Conservation (phyloP, 257 asterid genomes). For the Ilex aquifolium region DNA sequence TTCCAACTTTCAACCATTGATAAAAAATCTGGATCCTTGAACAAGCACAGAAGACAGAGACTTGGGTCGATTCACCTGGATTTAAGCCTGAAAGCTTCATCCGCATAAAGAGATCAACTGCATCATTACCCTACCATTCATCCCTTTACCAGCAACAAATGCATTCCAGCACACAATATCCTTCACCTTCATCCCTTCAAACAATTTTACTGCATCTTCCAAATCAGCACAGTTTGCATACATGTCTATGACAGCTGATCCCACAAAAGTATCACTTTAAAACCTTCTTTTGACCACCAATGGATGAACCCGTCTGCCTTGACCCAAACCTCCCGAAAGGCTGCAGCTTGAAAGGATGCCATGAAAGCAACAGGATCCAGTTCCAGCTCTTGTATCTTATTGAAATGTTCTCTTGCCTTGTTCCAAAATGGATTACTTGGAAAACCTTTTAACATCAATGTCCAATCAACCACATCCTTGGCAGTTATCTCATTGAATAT, state of each 20-base stretch:
- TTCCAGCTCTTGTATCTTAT: conserved; percentile 22
- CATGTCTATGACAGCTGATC: conserved; percentile 50
- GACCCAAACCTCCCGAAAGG: conserved; percentile 48
- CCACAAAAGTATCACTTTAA: conserved; percentile 36
- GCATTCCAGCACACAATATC: conserved; percentile 59
- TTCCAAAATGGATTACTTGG: conserved; percentile 37
- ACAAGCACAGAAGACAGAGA: conserved; percentile 48
- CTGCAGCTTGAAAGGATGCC: conserved; percentile 49
- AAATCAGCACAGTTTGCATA: conserved; percentile 44
- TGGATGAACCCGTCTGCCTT: conserved; percentile 44
- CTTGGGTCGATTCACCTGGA: conserved; percentile 45
- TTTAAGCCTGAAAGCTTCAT: conserved; percentile 28
- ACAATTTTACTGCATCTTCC: conserved; percentile 26
- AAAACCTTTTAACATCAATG: conserved; percentile 55
- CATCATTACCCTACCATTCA: conserved; percentile 40
- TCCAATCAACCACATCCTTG: conserved; percentile 53
- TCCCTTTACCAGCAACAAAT: conserved; percentile 47
- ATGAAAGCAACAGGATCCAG: conserved; percentile 39
- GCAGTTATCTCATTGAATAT: conserved; percentile 35
- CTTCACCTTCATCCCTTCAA: conserved; percentile 34
- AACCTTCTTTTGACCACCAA: conserved; percentile 39
- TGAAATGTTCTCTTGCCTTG: conserved; percentile 34
- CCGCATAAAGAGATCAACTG: conserved; percentile 26
- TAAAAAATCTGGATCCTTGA: conserved; percentile 42
- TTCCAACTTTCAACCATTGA: conserved; percentile 35